These are phyloP conservation scores for Termitomyces bulborhizus DNA, from an alignment of 768 basidiomycete species.

Conservation along the genomic window DNA sequence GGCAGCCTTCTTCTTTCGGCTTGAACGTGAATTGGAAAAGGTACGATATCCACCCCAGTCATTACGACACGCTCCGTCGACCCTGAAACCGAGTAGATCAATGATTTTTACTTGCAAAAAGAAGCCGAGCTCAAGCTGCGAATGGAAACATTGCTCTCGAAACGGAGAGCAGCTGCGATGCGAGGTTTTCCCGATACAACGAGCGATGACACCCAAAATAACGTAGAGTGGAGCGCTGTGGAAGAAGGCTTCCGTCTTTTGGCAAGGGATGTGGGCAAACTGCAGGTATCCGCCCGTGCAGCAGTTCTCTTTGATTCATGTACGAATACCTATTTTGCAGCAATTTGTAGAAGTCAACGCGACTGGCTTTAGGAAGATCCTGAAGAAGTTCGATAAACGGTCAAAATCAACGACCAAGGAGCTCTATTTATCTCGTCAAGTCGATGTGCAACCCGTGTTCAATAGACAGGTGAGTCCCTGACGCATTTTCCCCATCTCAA, in stretches of 20 bases:
- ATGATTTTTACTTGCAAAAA: slow-evolving; percentile 95
- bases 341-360: slow-evolving; percentile 98
- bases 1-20: slow-evolving; percentile 97
- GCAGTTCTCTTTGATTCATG: slow-evolving; percentile 13
- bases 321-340: slow-evolving; percentile 33
- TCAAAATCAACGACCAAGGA: slow-evolving; percentile 96
- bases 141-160: slow-evolving; percentile 89
- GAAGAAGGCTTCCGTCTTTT: slow-evolving; percentile 94
- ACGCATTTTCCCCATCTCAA: neutral
- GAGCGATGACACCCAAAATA: slow-evolving; percentile 53
- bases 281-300: slow-evolving; percentile 58
- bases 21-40: slow-evolving; percentile 97
- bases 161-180: slow-evolving; percentile 79
- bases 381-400: slow-evolving; percentile 98
- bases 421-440: slow-evolving; percentile 90
- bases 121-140: slow-evolving; percentile 91
- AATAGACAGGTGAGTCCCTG: slow-evolving; percentile 75
- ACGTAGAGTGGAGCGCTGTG: slow-evolving; percentile 93
- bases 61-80: slow-evolving; percentile 3
- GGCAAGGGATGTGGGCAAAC: slow-evolving; percentile 89
- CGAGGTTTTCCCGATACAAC: slow-evolving; percentile 62
- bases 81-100: slow-evolving; percentile 60
- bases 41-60: slow-evolving; percentile 31
- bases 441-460: slow-evolving; percentile 98
- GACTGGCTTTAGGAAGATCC: slow-evolving; percentile 92